A percentile compares a stretch with the other conserved stretches of the same genome.
phyloP scores from a whole-genome alignment of 225 moss, liverwort and hornwort species.

The Physcomitrellopsis africana region DNA sequence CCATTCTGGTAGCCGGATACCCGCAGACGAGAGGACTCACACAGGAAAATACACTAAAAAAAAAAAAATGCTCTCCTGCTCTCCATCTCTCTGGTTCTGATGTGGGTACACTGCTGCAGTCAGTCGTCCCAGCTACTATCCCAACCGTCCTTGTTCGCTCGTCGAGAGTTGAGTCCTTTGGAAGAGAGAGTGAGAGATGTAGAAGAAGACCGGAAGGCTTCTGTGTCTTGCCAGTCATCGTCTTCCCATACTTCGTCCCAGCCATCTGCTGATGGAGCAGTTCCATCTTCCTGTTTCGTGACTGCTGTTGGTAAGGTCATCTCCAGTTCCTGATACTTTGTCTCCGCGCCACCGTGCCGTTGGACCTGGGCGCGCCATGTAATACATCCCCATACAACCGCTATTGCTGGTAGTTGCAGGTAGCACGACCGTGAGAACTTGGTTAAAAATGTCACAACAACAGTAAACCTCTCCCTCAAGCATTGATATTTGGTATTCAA shows the following conservation, averaged over 20 bases:
- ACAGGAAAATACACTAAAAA: neutral
- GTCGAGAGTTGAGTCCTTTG: constrained; percentile 60
- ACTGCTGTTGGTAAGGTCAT: constrained; percentile 41
- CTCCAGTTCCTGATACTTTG: constrained; percentile 63
- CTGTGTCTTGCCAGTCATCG: constrained; percentile 64
- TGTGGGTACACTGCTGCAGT: constrained; percentile 11
- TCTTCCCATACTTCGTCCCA: constrained; percentile 74
- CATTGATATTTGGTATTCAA: no score
- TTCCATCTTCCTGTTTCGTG: constrained; percentile 45
- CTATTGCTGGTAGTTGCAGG: constrained; percentile 30
- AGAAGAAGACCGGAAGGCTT: constrained; percentile 55
- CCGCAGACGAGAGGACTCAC: constrained; percentile 4
- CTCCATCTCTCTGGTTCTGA: neutral
- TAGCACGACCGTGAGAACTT: constrained; percentile 10
- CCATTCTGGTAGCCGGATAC: neutral
- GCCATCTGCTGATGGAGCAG: constrained; percentile 53
- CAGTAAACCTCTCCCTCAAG: neutral
- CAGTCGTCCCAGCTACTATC: constrained; percentile 62
- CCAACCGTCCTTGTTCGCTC: constrained; percentile 68
- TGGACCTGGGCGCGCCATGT: constrained; percentile 40
- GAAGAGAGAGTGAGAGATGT: constrained; percentile 50
- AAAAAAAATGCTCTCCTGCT: constrained; percentile 6
- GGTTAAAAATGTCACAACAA: neutral
- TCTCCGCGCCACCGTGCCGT: constrained; percentile 42
- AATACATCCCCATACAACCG: constrained; percentile 47